Conservation (phyloP, 2,329 filamentous ascomycete genomes). For the Ilyonectria sp. region DNA sequence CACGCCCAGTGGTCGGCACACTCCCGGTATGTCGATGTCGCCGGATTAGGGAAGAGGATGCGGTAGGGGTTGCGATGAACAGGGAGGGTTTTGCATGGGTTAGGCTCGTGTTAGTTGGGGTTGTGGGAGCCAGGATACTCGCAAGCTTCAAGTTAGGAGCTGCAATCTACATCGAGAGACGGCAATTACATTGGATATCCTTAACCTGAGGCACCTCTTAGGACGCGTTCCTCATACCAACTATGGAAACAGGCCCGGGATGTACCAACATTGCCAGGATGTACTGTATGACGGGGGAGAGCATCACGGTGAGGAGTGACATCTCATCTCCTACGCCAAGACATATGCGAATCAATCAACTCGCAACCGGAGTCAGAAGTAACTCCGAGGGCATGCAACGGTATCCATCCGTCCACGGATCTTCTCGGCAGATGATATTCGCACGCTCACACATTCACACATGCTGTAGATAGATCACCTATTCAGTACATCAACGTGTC, state of each 20-base stretch:
- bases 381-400: conserved; percentile 16
- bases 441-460: conserved; percentile 11
- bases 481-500: not conserved
- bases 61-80: not conserved
- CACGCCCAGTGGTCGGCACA: not conserved
- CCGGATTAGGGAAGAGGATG: not conserved
- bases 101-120: not conserved
- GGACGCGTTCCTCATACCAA: too few species aligned
- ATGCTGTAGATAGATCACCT: not conserved
- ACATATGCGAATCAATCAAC: conserved; percentile 1
- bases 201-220: too few species aligned
- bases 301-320: conserved; percentile 2
- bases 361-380: conserved; percentile 14
- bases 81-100: not conserved
- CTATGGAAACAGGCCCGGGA: not conserved
- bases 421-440: conserved; percentile 21
- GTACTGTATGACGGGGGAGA: not conserved
- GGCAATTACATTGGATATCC: too few species aligned
- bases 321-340: conserved; percentile 20
- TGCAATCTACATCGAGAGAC: not conserved
- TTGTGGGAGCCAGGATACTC: not conserved
- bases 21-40: not conserved
- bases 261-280: not conserved
- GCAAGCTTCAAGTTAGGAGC: not conserved
- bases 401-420: conserved; percentile 8